Evolutionary conservation across 192 early-diverging fungal species (phyloP), one percentile per base, ranked within the genome.

Genomic region (Coemansia furcata): DNA sequence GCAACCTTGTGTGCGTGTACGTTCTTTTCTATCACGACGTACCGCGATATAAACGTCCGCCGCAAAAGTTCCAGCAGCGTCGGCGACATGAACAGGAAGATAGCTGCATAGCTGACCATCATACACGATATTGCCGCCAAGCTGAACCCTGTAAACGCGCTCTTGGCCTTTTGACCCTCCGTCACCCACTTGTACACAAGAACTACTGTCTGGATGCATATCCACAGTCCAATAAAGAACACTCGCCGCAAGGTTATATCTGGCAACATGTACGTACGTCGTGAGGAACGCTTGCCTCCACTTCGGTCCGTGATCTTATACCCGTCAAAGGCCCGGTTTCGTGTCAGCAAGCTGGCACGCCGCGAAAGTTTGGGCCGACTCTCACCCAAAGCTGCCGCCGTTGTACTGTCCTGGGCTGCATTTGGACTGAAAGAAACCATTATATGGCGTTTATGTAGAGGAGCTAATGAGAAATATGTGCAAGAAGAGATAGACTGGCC

Each of bases 21-120:
- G 78, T 92, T 93, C 82, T 94, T 91, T 73, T 94, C 92, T 57
- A 94, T 89, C 5, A 87, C 87, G 6, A 95, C 79, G 58, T 90
- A 83, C 21, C 86, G 83, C 66, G 85, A 85, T 38, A 94, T 68
- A 60, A 91, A 85, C 42, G 94, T 94, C 12, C 85, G 85, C 38
- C 94, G 86, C 10, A 94, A 63, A 37, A 85, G 80, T 60, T 91
- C 90, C 59, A 95, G 87, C 60, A 92, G 61, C 58, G 90, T 92
- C 21, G 91, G 81, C 72, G 90, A 94, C 62, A 95, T 92, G 71
- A 97, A 89, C 23, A 86, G 73, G 26, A 89, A 76, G 29, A 87
- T 87, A n/a, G 85, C 72, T 29, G 85, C 77, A 40, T 85, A 78
- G 64, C 87, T 84, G 58, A 85, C 69, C 63, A 81, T 82, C 46